phyloP scores from a whole-genome alignment of 768 basidiomycete species.

The Brasilioporus rufonigricans region DNA sequence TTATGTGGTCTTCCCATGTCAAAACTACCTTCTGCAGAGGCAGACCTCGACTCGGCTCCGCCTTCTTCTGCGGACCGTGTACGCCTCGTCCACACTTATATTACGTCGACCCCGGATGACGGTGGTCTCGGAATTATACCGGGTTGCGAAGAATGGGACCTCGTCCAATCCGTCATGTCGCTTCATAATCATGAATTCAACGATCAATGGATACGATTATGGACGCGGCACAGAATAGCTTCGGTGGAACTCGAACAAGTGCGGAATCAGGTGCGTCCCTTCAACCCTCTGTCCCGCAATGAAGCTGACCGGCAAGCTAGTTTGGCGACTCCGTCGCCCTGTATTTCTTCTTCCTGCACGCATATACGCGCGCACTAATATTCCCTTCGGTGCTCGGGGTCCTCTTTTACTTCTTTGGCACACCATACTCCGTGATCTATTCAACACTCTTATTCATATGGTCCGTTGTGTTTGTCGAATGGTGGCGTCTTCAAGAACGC shows the following conservation, averaged over 20 bases:
- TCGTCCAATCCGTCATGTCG: conserved; percentile 77
- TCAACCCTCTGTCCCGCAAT: background rate
- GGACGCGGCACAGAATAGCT: conserved; percentile 65
- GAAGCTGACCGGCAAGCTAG: conserved; percentile 26
- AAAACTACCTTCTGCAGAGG: conserved; percentile 40
- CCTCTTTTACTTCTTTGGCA: conserved; percentile 64
- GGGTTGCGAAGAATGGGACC: conserved; percentile 68
- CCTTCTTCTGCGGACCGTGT: conserved; percentile 75
- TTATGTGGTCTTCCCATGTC: conserved; percentile 67
- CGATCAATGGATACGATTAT: conserved; percentile 70
- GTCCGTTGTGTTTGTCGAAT: conserved; percentile 85
- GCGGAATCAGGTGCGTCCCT: conserved; percentile 60
- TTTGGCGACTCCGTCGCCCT: conserved; percentile 83
- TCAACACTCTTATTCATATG: conserved; percentile 77
- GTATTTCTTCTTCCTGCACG: conserved; percentile 86
- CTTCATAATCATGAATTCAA: conserved; percentile 86
- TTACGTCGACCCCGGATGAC: conserved; percentile 69
- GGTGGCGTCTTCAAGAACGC: conserved; percentile 87
- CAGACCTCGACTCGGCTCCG: conserved; percentile 42
- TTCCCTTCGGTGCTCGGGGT: conserved; percentile 74
- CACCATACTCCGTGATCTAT: conserved; percentile 75
- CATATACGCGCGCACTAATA: conserved; percentile 77
- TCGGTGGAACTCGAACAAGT: conserved; percentile 66
- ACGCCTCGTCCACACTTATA: conserved; percentile 69
- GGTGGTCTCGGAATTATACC: conserved; percentile 84